Conservation (phyloP, 202 grass and related monocot genomes). For the Cymbopogon flexuosus region DNA sequence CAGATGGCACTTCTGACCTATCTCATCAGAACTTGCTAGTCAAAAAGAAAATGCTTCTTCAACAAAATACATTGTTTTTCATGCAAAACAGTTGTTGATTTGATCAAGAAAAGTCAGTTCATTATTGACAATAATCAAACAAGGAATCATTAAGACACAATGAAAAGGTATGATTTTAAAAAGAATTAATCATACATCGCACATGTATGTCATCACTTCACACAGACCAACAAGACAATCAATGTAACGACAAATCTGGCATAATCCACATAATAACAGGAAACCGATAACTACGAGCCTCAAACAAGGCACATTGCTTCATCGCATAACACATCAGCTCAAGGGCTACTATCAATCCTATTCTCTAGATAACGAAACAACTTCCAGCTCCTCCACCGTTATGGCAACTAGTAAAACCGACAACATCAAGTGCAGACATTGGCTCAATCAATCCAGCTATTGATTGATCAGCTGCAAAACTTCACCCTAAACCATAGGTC, state of each 20-base stretch:
- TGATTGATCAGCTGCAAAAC: background rate
- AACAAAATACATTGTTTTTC: background rate
- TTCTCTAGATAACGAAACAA: background rate
- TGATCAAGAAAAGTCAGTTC: background rate
- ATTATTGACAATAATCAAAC: background rate
- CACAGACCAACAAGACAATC: background rate
- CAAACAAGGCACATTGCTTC: background rate
- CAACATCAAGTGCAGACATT: background rate
- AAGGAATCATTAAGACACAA: background rate
- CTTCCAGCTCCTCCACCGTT: background rate
- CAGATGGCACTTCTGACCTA: background rate
- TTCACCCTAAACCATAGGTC: background rate
- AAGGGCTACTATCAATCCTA: background rate
- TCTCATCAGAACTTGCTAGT: background rate
- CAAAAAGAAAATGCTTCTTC: background rate
- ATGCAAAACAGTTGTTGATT: background rate
- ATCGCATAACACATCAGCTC: background rate
- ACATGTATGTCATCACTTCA: background rate
- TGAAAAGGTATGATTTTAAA: background rate
- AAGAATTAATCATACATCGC: background rate
- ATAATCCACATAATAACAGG: constrained; percentile 24
- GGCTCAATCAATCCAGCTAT: constrained; percentile 6
- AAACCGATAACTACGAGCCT: constrained; percentile 12
- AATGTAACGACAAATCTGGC: background rate
- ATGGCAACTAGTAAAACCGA: background rate